Evolutionary conservation across 1,139 yeast genomes (phyloP), one percentile per base, ranked within the genome.

Genomic region (Candida sanyaensis): DNA sequence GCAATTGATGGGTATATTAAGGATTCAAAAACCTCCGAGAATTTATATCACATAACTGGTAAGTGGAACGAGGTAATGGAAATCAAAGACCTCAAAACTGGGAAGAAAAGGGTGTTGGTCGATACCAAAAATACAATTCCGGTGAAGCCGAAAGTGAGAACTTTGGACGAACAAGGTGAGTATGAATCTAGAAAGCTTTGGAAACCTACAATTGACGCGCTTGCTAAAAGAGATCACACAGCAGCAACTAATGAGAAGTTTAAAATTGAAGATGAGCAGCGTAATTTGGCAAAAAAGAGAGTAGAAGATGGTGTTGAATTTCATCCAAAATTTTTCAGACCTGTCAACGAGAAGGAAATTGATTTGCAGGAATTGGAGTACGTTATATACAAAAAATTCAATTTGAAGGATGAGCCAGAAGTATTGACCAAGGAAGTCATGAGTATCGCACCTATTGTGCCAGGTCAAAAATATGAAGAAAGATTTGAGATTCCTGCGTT

Each of bases 51-150:
- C 53, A 76, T 93, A 34, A 60, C 86, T 5, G 99, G 99, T 13
- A 93, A 93, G 66, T 93, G 99, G 99, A 91, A 91, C 66, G 97
- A 86, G 50, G 73, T 84, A 2, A 86, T 93, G 81, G 80, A 85
- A 49, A 81, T 91, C 49, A 85, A 81, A 59, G 75, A 85, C 55
- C 53, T 73, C 39, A 66, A 71, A 41, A 77, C 82, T 1, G 78
- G 78, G 12, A 62, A 71, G 47, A 81, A 80, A 55, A 56, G 64
- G 2, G 78, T 80, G 1, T 77, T 90, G 23, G 84, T 84, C 55
- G 96, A 93, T 61, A 82, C 95, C 1, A 58, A 62, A 12, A 71
- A 70, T 17, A 78, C 90, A 6, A 57, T 54, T 3, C 82, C 83
- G 2, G 55, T 67, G 33, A 73, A 72, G 50, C 97, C 98, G 21